Conservation (phyloP, 495 filamentous ascomycete species). For the Aspergillus leporis region DNA sequence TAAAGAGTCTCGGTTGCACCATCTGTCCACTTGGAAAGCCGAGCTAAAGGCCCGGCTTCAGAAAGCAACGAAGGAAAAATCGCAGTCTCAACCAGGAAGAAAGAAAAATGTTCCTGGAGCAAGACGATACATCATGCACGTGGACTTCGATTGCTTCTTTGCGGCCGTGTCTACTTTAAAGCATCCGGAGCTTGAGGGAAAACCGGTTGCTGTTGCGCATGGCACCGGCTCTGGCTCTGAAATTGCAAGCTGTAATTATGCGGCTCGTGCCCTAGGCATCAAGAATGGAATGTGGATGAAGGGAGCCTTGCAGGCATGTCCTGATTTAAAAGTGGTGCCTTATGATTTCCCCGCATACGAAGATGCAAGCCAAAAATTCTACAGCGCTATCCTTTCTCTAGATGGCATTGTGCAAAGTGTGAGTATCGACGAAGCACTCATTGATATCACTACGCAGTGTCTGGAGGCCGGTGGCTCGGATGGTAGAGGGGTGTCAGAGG, state of each 20-base stretch:
- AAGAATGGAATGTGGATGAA: conserved; percentile 99
- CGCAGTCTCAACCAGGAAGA: conserved; percentile 49
- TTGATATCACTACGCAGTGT: conserved; percentile 73
- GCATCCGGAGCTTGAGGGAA: conserved; percentile 71
- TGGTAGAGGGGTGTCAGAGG: conserved; percentile 67
- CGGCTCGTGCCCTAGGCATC: conserved; percentile 78
- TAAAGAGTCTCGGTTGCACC: conserved; percentile 88
- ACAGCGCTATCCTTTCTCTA: conserved; percentile 75
- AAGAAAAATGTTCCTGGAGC: conserved; percentile 56
- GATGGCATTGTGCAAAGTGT: conserved; percentile 90
- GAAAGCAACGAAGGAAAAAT: conserved; percentile 68
- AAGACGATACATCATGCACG: conserved; percentile 85
- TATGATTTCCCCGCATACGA: conserved; percentile 97
- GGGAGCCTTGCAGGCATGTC: conserved; percentile 76
- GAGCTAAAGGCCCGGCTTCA: conserved; percentile 87
- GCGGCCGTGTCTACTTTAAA: conserved; percentile 86
- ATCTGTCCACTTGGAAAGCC: conserved; percentile 94
- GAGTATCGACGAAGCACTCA: conserved; percentile 89
- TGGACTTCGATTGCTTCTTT: conserved; percentile 98
- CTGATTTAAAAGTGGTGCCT: conserved; percentile 78
- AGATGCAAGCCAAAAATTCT: conserved; percentile 85
- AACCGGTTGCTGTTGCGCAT: conserved; percentile 89
- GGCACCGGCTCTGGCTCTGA: conserved; percentile 82
- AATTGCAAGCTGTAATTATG: conserved; percentile 96
- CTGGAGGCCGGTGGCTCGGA: conserved; percentile 66